Evolutionary conservation across 768 basidiomycete species (phyloP).

Genomic region (Leccinum sublutescens): DNA sequence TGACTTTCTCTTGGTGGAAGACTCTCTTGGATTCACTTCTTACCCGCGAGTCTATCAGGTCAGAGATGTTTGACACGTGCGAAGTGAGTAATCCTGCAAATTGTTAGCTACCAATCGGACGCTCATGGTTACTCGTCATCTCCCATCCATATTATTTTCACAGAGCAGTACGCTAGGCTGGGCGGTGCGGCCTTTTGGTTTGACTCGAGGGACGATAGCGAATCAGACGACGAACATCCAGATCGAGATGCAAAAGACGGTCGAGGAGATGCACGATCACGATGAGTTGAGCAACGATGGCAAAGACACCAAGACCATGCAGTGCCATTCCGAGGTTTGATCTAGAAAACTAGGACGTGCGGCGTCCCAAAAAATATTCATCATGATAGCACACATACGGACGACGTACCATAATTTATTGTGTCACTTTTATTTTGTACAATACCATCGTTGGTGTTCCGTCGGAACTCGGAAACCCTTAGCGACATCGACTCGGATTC

Average conservation of each 20-base stretch:
- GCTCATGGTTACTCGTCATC: not conserved
- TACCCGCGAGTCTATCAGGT: conserved; percentile 1
- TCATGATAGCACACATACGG: too few species aligned
- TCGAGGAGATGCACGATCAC: not conserved
- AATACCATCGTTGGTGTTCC: too few species aligned
- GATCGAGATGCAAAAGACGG: not conserved
- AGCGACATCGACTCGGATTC: too few species aligned
- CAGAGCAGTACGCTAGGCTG: not conserved
- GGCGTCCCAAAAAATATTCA: too few species aligned
- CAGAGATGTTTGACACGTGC: not conserved
- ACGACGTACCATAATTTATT: too few species aligned
- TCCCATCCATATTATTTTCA: not conserved
- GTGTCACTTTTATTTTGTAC: too few species aligned
- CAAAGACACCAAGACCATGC: too few species aligned
- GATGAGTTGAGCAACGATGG: too few species aligned
- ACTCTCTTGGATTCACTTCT: conserved; percentile 13
- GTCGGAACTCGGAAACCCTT: too few species aligned
- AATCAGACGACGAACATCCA: not conserved
- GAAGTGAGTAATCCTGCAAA: not conserved
- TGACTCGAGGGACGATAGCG: not conserved
- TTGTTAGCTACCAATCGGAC: not conserved
- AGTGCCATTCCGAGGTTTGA: not conserved
- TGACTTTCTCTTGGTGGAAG: not conserved
- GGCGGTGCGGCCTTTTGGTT: not conserved
- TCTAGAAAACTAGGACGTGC: too few species aligned